Percentiles rank a stretch among this genome's conserved stretches.
Conservation (phyloP, 129 eudicot species). For the Artemisia annua region DNA sequence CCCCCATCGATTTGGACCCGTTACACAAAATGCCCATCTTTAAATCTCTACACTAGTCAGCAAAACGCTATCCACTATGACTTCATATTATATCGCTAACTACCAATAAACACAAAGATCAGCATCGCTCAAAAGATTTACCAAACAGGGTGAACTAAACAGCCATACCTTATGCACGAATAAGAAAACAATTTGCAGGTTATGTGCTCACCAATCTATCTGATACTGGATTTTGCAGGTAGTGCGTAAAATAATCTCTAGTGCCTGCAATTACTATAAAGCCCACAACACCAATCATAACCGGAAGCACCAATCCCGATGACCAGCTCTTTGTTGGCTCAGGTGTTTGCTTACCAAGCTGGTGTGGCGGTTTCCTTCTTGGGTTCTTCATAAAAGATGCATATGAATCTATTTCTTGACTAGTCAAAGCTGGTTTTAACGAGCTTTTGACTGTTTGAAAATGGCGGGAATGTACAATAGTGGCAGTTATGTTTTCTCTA, state of each 20-base stretch:
- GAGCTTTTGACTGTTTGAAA: conserved; percentile 61
- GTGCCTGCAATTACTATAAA: conserved; percentile 34
- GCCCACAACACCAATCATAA: conserved; percentile 40
- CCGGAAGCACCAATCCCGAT: conserved; percentile 30
- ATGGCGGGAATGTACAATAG: conserved; percentile 56
- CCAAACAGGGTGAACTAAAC: too few relatives aligned
- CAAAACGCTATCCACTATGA: not conserved
- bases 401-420: conserved; percentile 54
- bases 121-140: not conserved
- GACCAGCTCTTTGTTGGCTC: conserved; percentile 21
- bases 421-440: conserved; percentile 60
- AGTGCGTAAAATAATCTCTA: conserved; percentile 25
- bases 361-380: conserved; percentile 20
- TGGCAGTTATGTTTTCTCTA: conserved; percentile 77
- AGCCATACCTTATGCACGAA: not conserved
- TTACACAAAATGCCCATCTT: too few relatives aligned
- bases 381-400: conserved; percentile 57
- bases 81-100: not conserved
- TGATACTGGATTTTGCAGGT: conserved; percentile 1
- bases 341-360: conserved; percentile 9
- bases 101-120: too few relatives aligned
- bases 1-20: too few relatives aligned
- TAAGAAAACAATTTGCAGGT: not conserved
- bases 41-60: not conserved
- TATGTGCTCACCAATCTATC: conserved; percentile 25